phyloP scores from a whole-genome alignment of 371 early-diverging fungal species.

The Coemansia sp. region DNA sequence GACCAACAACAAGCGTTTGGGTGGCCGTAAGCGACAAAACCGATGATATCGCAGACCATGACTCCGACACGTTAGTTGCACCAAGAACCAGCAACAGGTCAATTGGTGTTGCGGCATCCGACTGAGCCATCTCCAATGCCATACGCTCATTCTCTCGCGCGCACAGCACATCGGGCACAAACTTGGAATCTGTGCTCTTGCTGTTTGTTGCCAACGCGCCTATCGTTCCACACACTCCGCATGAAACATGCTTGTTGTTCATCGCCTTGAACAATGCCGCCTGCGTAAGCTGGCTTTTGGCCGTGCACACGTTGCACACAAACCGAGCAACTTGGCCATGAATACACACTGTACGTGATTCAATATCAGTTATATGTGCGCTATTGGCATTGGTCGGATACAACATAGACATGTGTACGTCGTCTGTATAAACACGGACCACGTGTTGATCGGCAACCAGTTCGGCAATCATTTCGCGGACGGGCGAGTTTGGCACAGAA shows the following conservation, averaged over 20 bases:
- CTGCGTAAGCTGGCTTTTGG: constrained; percentile 31
- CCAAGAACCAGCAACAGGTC: constrained; percentile 38
- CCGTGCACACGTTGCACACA: constrained; percentile 25
- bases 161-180: constrained; percentile 27
- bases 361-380: constrained; percentile 9
- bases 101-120: constrained; percentile 4
- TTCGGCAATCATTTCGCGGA: constrained; percentile 8
- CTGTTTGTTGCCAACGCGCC: constrained; percentile 7
- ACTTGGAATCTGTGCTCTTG: neutral
- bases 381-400: neutral
- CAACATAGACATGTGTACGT: constrained; percentile 12
- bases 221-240: constrained; percentile 18
- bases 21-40: constrained; percentile 9
- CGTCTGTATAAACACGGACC: constrained; percentile 27
- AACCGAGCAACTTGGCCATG: constrained; percentile 20
- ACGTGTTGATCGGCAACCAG: constrained; percentile 9
- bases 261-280: constrained; percentile 32
- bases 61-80: constrained; percentile 2
- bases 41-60: constrained; percentile 2
- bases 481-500: constrained; percentile 1
- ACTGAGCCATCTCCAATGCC: constrained; percentile 16
- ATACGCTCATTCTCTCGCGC: neutral
- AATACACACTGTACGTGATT: constrained; percentile 18
- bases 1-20: constrained; percentile 13
- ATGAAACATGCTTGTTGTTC: constrained; percentile 11